phyloP scores from a whole-genome alignment of 768 basidiomycete species.

The Agaricus subrufescens region DNA sequence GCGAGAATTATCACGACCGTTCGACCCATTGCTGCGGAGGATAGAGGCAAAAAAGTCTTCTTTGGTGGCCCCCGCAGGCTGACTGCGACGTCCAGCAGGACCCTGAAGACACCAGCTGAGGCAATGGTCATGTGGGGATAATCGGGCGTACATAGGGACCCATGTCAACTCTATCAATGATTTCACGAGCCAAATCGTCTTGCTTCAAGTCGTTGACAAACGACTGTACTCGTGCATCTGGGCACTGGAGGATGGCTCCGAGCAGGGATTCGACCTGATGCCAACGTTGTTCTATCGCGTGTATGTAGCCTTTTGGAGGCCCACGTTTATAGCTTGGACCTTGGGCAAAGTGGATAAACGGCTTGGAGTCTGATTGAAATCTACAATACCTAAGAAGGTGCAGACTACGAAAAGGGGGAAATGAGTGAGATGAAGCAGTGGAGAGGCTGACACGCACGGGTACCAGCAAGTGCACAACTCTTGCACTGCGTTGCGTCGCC shows the following conservation, averaged over 20 bases:
- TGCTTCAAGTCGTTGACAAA: slow-evolving; percentile 60
- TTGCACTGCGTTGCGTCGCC: slow-evolving; percentile 51
- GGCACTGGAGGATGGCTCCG: slow-evolving; percentile 72
- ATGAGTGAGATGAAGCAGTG: slow-evolving; percentile 12
- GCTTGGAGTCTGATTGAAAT: background rate
- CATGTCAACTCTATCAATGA: slow-evolving; percentile 69
- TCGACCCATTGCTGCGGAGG: slow-evolving; percentile 50
- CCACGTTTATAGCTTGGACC: slow-evolving; percentile 81
- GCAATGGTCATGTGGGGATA: slow-evolving; percentile 5
- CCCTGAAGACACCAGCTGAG: slow-evolving; percentile 38
- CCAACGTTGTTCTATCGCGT: slow-evolving; percentile 88
- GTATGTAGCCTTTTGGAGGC: slow-evolving; percentile 87
- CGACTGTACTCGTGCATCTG: slow-evolving; percentile 57
- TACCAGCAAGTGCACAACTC: slow-evolving; percentile 56
- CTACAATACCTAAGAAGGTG: slow-evolving; percentile 53
- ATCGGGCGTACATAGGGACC: slow-evolving; percentile 65
- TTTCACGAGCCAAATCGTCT: slow-evolving; percentile 74
- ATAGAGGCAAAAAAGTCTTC: slow-evolving; percentile 79
- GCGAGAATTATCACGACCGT: slow-evolving; percentile 49
- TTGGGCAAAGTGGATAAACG: slow-evolving; percentile 19
- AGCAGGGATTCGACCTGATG: slow-evolving; percentile 91
- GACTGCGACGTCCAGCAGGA: slow-evolving; percentile 59
- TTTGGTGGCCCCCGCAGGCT: slow-evolving; percentile 60
- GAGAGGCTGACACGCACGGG: slow-evolving; percentile 32
- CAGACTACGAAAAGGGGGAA: slow-evolving; percentile 39